Evolutionary conservation across 345 rosid genomes (phyloP).

Genomic region (Eucalyptus caleyi): DNA sequence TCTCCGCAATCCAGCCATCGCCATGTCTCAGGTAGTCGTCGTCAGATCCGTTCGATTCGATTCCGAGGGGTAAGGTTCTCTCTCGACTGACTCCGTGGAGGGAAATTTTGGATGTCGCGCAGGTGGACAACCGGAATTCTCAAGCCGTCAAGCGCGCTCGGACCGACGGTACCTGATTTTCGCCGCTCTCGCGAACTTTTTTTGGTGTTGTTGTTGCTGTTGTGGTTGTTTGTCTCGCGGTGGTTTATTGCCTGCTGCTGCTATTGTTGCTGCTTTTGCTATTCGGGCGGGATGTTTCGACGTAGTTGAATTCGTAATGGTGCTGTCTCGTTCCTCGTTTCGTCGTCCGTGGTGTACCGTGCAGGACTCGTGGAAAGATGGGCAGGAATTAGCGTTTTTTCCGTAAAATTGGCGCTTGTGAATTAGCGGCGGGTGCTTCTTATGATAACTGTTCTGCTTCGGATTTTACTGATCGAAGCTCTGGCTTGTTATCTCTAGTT

Average conservation of each 20-base stretch:
- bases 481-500: neutral
- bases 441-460: neutral
- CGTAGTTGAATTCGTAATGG: neutral
- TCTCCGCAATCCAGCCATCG: neutral
- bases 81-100: neutral
- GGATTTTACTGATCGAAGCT: neutral
- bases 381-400: neutral
- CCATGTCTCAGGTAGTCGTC: slow-evolving; percentile 37
- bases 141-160: slow-evolving; percentile 97
- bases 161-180: slow-evolving; percentile 62
- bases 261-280: neutral
- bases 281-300: neutral
- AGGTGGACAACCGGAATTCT: slow-evolving; percentile 95
- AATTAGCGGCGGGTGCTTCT: neutral
- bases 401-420: neutral
- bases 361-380: neutral
- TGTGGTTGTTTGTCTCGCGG: neutral
- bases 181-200: neutral
- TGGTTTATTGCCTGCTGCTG: neutral
- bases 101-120: neutral
- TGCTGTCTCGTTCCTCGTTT: neutral
- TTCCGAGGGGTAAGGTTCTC: neutral
- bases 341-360: neutral
- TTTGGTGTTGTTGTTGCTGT: neutral
- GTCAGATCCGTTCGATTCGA: neutral